Evolutionary conservation across 2,329 filamentous ascomycete species (phyloP), one percentile per base, ranked within the genome.

Genomic region (Sclerotinia glacialis): DNA sequence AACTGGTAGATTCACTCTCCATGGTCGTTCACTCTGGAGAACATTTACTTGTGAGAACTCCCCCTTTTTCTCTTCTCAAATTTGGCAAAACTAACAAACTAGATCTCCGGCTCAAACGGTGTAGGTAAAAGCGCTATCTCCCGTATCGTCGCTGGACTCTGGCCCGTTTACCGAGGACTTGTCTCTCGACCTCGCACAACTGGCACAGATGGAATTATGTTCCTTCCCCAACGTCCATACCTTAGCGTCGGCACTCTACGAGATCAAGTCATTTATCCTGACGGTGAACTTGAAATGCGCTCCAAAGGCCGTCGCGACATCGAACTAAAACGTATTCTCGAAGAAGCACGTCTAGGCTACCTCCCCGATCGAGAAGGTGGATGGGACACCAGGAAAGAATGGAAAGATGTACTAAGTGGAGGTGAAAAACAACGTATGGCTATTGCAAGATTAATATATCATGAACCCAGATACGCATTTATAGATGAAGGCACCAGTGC

Each of bases 181-280:
- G 92, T 97, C 23, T 96, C 91, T 67, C 87, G 93, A 1, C 94
- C 95, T 3, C 92, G 95, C 74, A 84, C 81, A 49, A 85, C 86
- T 52, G 93, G 93, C 49, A 84, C 89, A 69, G 94, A 98, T 71
- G 95, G 95, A 67, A 96, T 99, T 80, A 98, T 99, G 93, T 98
- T 99, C 79, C 84, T 99, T 14, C 95, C 95, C 0, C 95, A 99
- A 77, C 85, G 94, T 21, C 93, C 94, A 0, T 98, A 98, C 74
- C 85, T 98, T 44, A 94, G 89, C 77, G 90, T 94, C 28, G 95
- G 95, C 46, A 98, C 95, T 1, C 83, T 98, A 12, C 89, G 95
- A 34, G 96, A 99, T 74, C 96, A 99, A 79, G 92, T 99, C 74
- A 97, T 98, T 76, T 99, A 99, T 73, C 95, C 95, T 0, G 93